Evolutionary conservation across 371 early-diverging fungal species (phyloP).

Genomic region (Mortierella sp.): DNA sequence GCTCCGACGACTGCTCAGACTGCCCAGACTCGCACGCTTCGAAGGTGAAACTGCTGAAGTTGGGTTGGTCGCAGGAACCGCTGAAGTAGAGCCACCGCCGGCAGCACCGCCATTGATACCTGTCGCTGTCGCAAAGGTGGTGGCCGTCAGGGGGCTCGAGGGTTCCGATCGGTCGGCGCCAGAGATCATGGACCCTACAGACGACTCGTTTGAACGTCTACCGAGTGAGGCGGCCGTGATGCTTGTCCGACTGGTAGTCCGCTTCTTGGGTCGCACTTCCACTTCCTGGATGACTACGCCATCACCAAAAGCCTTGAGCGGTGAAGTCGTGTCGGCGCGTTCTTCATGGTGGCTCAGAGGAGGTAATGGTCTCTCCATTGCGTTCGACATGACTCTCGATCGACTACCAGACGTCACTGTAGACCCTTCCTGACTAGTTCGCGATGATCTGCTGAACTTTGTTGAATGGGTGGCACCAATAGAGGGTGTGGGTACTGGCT

Average conservation of each 20-base stretch:
- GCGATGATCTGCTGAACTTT: not conserved
- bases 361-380: constrained; percentile 1
- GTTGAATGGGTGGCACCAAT: not conserved
- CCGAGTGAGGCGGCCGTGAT: constrained; percentile 50
- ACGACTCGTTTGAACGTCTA: constrained; percentile 37
- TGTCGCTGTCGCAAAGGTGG: not conserved
- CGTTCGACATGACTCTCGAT: not conserved
- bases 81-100: not conserved
- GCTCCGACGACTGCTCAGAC: constrained; percentile 47
- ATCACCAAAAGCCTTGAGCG: constrained; percentile 32
- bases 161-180: constrained; percentile 26
- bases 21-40: constrained; percentile 47
- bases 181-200: constrained; percentile 1
- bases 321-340: not conserved
- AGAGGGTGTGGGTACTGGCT: not conserved
- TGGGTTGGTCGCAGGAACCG: not conserved
- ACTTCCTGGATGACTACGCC: constrained; percentile 40
- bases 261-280: constrained; percentile 37
- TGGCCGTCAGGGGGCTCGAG: constrained; percentile 13
- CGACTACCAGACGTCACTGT: too few relatives aligned
- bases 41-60: constrained; percentile 19
- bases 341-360: not conserved
- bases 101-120: not conserved
- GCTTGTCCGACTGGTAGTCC: constrained; percentile 52
- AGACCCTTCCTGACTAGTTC: not conserved